phyloP scores from a whole-genome alignment of 2,329 filamentous ascomycete species.

The Sporothrix luriei region DNA sequence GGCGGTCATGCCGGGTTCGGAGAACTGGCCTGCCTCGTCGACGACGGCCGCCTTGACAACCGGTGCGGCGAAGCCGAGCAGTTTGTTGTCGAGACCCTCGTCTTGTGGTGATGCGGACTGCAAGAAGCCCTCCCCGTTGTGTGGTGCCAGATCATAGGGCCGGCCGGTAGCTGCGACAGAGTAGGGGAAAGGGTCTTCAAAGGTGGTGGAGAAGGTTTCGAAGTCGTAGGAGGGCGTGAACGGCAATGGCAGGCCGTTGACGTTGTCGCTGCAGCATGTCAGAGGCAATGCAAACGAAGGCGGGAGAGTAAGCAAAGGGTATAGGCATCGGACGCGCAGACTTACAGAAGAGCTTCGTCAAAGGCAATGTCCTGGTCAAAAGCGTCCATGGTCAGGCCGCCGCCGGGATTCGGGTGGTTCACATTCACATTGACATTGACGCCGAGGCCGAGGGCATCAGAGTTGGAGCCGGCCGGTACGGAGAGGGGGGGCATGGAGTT shows the following conservation, averaged over 20 bases:
- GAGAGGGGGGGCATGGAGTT: slow-evolving; percentile 58
- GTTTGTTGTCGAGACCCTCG: slow-evolving; percentile 61
- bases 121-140: slow-evolving; percentile 36
- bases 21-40: slow-evolving; percentile 65
- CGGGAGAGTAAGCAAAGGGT: background rate
- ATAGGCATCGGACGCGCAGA: background rate
- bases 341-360: slow-evolving; percentile 60
- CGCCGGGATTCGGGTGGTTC: slow-evolving; percentile 40
- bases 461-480: slow-evolving; percentile 47
- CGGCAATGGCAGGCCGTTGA: slow-evolving; percentile 51
- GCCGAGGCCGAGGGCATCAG: slow-evolving; percentile 53
- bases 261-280: slow-evolving; percentile 45
- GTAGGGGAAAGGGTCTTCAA: slow-evolving; percentile 67
- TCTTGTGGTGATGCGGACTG: slow-evolving; percentile 58
- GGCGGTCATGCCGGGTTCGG: slow-evolving; percentile 68
- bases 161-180: slow-evolving; percentile 40
- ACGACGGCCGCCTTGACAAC: slow-evolving; percentile 63
- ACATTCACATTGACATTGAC: slow-evolving; percentile 44
- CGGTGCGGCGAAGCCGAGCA: slow-evolving; percentile 72
- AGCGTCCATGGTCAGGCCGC: slow-evolving; percentile 50
- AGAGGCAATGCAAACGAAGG: background rate
- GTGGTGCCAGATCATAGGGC: slow-evolving; percentile 36
- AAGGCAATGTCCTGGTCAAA: slow-evolving; percentile 58
- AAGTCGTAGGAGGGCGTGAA: slow-evolving; percentile 65
- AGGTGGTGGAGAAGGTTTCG: slow-evolving; percentile 62